phyloP scores from a whole-genome alignment of 2,329 filamentous ascomycete genomes.

The Gaeumannomyces tritici region DNA sequence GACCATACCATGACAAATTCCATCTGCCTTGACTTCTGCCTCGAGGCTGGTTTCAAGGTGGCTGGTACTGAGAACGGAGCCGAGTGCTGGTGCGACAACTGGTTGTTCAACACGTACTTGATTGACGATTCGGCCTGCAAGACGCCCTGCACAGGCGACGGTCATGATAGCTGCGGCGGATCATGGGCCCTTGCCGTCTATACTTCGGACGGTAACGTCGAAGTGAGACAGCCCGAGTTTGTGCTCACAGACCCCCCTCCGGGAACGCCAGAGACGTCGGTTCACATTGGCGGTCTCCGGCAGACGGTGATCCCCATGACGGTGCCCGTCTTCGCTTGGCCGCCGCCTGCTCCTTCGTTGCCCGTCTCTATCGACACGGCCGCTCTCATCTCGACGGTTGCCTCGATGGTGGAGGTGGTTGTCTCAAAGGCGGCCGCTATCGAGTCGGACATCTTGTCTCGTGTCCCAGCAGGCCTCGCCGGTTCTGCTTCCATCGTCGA shows the following conservation, averaged over 20 bases:
- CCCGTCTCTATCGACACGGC: not conserved
- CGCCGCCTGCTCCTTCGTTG: slow-evolving; percentile 3
- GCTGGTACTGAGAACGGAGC: slow-evolving; percentile 11
- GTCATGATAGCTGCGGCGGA: slow-evolving; percentile 9
- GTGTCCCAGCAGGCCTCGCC: not conserved
- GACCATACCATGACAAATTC: slow-evolving; percentile 10
- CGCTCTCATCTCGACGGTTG: slow-evolving; percentile 1
- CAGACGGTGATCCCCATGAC: slow-evolving; percentile 11
- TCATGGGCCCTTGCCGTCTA: slow-evolving; percentile 13
- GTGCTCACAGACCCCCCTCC: slow-evolving; percentile 9
- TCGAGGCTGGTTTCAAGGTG: slow-evolving; percentile 8
- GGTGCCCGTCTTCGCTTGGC: slow-evolving; percentile 11
- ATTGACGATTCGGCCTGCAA: slow-evolving; percentile 12
- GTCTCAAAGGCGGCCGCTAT: slow-evolving; percentile 2
- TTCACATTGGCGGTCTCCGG: slow-evolving; percentile 10
- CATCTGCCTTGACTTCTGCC: slow-evolving; percentile 11
- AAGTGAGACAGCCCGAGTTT: slow-evolving; percentile 10
- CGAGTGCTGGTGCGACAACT: slow-evolving; percentile 13
- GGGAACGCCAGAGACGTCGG: slow-evolving; percentile 9
- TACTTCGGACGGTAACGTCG: slow-evolving; percentile 9
- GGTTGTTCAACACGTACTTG: slow-evolving; percentile 11
- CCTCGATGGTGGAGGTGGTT: slow-evolving; percentile 1
- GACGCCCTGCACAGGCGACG: slow-evolving; percentile 10
- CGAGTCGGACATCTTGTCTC: slow-evolving; percentile 1
- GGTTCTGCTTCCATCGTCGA: slow-evolving; percentile 1